Base-by-base conservation (phyloP, 2,329 filamentous ascomycete species). In the Ophiostoma tasmaniense region DNA sequence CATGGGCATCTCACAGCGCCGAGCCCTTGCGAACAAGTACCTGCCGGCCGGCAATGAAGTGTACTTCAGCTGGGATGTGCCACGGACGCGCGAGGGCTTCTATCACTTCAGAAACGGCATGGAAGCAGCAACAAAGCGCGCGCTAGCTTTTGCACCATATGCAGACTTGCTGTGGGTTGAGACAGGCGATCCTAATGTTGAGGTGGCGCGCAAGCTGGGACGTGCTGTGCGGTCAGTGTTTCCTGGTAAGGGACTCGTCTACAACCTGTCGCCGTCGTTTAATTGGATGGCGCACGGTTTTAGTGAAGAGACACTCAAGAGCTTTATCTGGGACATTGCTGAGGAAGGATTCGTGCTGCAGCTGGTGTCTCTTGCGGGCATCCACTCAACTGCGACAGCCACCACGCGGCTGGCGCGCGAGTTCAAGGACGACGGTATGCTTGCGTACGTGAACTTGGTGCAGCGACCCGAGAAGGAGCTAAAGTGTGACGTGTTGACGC, bases 271-370 rank as follows among this genome's bases (percentile, higher is more conserved):
- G 4, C 95, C 95, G 0, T 96, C 92, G 10, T 99, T 99, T 85
- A 98, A 99, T 83, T 99, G 95, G 95, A 95, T 96, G 87, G 88
- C 88, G 13, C 93, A 98, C 77, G 95, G 94, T 37, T 99, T 98
- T 80, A 89, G 86, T 2, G 88, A 93, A 72, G 88, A 87, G 71
- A 89, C 90, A 6, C 84, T 99, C 68, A 92, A 90, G 80, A 92
- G 87, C 6, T 99, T 99, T 78, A 91, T 99, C 74, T 98, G 94
- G 94, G 94, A 98, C 78, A 87, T 99, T 73, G 95, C 93, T 10
- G 88, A 89, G 77, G 90, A 97, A 75, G 94, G 94, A 71, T 94
- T 89, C 76, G 87, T 87, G 11, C 79, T 90, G 74, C 88, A 90
- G 80, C 82, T 90, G 35, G 85, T 90, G 70, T 89, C 86, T 20